Percentiles rank a stretch among this genome's conserved stretches.
phyloP scores from a whole-genome alignment of 2,329 filamentous ascomycete species.

The Alternaria triticimaculans region DNA sequence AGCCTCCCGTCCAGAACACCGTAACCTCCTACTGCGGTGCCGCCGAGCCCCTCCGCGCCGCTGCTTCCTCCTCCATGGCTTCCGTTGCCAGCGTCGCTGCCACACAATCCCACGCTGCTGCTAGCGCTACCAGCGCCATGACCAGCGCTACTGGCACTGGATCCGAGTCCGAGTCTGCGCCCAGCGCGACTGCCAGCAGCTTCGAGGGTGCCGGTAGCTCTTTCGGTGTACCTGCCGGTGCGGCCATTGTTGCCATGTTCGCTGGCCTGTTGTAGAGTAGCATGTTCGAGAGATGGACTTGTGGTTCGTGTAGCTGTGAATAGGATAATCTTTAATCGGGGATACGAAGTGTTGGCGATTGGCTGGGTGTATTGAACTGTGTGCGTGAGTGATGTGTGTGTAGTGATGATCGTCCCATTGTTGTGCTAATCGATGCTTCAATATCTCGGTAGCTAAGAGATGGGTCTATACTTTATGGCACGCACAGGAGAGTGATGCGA shows the following conservation, averaged over 20 bases:
- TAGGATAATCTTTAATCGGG: constrained; percentile 12
- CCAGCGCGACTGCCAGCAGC: constrained; percentile 7
- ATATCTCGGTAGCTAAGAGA: background rate
- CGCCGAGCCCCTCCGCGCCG: constrained; percentile 44
- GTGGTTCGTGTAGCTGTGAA: background rate
- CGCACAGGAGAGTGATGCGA: background rate
- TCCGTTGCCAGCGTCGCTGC: constrained; percentile 28
- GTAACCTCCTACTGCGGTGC: constrained; percentile 51
- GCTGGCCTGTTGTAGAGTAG: constrained; percentile 23
- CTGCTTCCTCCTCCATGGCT: constrained; percentile 24
- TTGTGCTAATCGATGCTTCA: background rate
- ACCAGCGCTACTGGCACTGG: background rate
- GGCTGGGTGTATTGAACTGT: background rate
- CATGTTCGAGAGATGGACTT: background rate
- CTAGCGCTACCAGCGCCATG: constrained; percentile 8
- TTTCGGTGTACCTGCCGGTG: constrained; percentile 22
- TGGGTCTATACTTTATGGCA: background rate
- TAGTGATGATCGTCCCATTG: background rate
- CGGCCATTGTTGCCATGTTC: constrained; percentile 33
- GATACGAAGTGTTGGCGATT: background rate
- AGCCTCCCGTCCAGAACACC: constrained; percentile 42
- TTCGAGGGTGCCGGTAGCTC: constrained; percentile 27
- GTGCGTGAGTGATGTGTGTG: background rate
- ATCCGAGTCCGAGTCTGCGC: background rate
- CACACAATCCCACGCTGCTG: constrained; percentile 16